These are phyloP conservation scores for Hemisphaericaspora subhashii DNA, from an alignment of 1,139 yeast species.

Conservation along the genomic window DNA sequence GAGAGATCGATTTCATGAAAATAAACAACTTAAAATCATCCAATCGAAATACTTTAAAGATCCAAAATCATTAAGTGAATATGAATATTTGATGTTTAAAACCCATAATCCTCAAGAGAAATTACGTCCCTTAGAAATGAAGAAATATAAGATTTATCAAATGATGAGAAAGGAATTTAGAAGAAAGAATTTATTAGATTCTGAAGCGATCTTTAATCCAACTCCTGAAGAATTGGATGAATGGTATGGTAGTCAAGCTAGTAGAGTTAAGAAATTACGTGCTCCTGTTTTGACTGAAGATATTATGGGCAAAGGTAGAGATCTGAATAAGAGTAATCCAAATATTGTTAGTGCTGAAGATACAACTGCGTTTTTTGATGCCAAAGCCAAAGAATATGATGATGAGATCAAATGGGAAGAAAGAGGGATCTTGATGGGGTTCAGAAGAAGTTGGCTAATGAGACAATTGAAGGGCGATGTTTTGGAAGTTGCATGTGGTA, in stretches of 20 bases:
- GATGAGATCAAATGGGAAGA: slow-evolving; percentile 86
- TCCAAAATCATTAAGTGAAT: slow-evolving; percentile 51
- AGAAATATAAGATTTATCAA: slow-evolving; percentile 53
- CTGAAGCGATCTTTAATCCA: slow-evolving; percentile 49
- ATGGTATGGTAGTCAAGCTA: slow-evolving; percentile 45
- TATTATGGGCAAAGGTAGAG: too few species aligned
- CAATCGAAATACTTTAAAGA: slow-evolving; percentile 42
- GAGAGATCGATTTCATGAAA: slow-evolving; percentile 66
- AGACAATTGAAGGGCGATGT: slow-evolving; percentile 81
- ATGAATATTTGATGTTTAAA: slow-evolving; percentile 61
- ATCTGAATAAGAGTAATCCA: slow-evolving; percentile 35
- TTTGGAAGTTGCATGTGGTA: slow-evolving; percentile 91
- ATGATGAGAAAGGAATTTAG: slow-evolving; percentile 54
- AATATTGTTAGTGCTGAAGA: slow-evolving; percentile 68
- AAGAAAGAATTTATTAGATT: slow-evolving; percentile 44
- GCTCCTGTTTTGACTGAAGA: slow-evolving; percentile 30
- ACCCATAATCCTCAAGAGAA: slow-evolving; percentile 46
- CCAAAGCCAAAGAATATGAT: slow-evolving; percentile 80
- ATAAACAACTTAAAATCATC: slow-evolving; percentile 54
- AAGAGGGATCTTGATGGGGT: slow-evolving; percentile 74
- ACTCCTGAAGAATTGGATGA: slow-evolving; percentile 49
- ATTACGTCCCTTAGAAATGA: slow-evolving; percentile 55
- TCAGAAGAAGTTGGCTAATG: slow-evolving; percentile 82
- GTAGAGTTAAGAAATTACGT: slow-evolving; percentile 19
- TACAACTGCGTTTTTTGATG: slow-evolving; percentile 80